These are phyloP conservation scores for Byssoonygena ceratinophila DNA, from an alignment of 2,329 filamentous ascomycete genomes.

Conservation along the genomic window DNA sequence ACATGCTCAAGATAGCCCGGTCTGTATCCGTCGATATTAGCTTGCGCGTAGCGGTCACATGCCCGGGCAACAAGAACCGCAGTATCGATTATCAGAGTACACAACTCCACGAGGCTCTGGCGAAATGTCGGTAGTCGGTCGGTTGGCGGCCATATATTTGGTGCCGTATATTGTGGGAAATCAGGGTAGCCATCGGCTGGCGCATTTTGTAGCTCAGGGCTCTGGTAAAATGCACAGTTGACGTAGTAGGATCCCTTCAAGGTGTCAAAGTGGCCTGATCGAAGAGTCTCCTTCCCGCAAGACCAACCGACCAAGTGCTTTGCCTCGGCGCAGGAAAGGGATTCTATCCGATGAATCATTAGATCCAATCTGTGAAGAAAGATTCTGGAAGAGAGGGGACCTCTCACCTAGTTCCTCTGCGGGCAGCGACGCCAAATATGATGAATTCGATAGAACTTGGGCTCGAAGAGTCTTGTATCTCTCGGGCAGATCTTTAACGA, in stretches of 20 bases:
- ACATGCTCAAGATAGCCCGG: conserved; percentile 74
- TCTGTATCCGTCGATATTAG: conserved; percentile 67
- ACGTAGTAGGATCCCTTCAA: conserved; percentile 56
- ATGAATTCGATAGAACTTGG: conserved; percentile 71
- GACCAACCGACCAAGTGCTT: conserved; percentile 57
- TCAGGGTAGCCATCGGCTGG: conserved; percentile 34
- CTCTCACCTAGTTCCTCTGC: conserved; percentile 56
- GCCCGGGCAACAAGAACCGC: conserved; percentile 81
- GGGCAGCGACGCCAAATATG: conserved; percentile 75
- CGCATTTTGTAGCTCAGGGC: conserved; percentile 29
- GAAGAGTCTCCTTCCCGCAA: conserved; percentile 53
- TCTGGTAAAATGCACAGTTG: conserved; percentile 48
- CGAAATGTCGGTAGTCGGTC: conserved; percentile 64
- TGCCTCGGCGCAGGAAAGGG: conserved; percentile 36
- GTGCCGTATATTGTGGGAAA: conserved; percentile 78
- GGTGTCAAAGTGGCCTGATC: conserved; percentile 51
- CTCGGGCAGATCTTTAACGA: conserved; percentile 75
- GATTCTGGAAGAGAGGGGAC: conserved; percentile 25
- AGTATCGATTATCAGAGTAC: conserved; percentile 75
- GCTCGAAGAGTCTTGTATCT: conserved; percentile 62
- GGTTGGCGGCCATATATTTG: conserved; percentile 76
- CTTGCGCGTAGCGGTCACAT: conserved; percentile 74
- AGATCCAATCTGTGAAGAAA: conserved; percentile 39
- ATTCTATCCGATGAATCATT: conserved; percentile 23
- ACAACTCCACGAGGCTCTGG: conserved; percentile 61